phyloP scores from a whole-genome alignment of 2,329 filamentous ascomycete genomes.

The Ceratocystis colombiana region DNA sequence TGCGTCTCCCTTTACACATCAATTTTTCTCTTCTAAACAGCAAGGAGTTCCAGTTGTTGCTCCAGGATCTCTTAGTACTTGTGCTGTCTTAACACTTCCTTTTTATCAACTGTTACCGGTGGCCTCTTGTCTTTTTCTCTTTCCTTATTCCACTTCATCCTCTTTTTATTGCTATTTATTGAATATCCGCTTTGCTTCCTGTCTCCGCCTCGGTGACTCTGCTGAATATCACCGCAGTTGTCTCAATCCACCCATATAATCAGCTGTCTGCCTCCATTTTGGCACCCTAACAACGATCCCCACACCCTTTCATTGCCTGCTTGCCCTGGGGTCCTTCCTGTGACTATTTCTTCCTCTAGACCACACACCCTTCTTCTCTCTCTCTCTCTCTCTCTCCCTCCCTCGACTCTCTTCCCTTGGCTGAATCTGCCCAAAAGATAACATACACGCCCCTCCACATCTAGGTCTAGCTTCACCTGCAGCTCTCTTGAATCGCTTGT shows the following conservation, averaged over 20 bases:
- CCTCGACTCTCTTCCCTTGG: background rate
- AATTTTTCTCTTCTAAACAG: constrained; percentile 1
- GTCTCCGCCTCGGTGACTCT: constrained; percentile 7
- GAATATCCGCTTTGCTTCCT: background rate
- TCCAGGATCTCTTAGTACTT: constrained; percentile 3
- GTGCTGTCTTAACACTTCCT: constrained; percentile 11
- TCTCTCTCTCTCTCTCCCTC: background rate
- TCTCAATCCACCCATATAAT: background rate
- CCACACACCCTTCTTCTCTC: background rate
- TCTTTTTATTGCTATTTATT: constrained; percentile 9
- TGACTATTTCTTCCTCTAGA: background rate
- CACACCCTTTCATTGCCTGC: background rate
- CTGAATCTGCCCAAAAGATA: background rate
- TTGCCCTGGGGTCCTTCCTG: background rate
- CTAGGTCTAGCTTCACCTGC: constrained; percentile 3
- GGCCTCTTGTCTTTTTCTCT: constrained; percentile 6
- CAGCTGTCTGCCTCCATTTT: background rate
- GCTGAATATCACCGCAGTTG: constrained; percentile 11
- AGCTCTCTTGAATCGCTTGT: constrained; percentile 4
- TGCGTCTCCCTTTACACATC: background rate
- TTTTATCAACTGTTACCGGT: constrained; percentile 2
- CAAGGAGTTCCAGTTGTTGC: constrained; percentile 1
- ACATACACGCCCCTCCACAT: background rate
- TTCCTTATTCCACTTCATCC: background rate
- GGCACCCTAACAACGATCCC: background rate